Conservation (phyloP, 2,329 filamentous ascomycete species). For the Microcera coccophila region DNA sequence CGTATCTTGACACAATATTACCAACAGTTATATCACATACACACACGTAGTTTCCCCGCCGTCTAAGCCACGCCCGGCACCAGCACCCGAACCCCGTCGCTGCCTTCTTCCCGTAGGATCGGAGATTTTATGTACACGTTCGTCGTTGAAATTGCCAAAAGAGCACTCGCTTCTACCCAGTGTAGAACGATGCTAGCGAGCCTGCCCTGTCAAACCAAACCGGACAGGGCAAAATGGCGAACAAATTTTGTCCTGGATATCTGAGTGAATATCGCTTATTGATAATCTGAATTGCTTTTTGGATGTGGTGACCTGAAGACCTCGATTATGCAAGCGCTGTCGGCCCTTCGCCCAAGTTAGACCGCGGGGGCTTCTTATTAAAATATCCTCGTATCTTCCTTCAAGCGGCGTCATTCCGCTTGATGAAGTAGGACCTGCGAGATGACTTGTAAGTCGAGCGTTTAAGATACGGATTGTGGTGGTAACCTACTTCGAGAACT, state of each 20-base stretch:
- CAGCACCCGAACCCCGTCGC: neutral
- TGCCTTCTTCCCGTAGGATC: conserved; percentile 5
- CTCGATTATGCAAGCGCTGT: conserved; percentile 8
- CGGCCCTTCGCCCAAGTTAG: conserved; percentile 5
- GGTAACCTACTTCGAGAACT: conserved; percentile 59
- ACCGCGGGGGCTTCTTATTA: conserved; percentile 5
- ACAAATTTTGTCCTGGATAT: conserved; percentile 14
- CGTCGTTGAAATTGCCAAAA: conserved; percentile 9
- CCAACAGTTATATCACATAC: conserved; percentile 5
- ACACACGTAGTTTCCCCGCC: neutral
- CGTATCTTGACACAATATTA: conserved; percentile 21
- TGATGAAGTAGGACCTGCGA: conserved; percentile 57
- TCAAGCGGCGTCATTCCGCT: conserved; percentile 44
- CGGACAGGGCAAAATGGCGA: conserved; percentile 8
- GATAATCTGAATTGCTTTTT: conserved; percentile 7
- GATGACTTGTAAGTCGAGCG: conserved; percentile 4
- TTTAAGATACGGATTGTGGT: neutral
- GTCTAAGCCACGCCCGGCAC: neutral
- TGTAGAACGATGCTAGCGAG: neutral
- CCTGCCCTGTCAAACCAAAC: conserved; percentile 1
- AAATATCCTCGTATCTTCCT: conserved; percentile 1
- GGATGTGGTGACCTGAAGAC: conserved; percentile 6
- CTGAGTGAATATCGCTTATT: conserved; percentile 5
- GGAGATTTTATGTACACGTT: conserved; percentile 25
- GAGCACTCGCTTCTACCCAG: conserved; percentile 3